Evolutionary conservation across 2,329 filamentous ascomycete genomes (phyloP).

Genomic region (Hansfordia pulvinata): DNA sequence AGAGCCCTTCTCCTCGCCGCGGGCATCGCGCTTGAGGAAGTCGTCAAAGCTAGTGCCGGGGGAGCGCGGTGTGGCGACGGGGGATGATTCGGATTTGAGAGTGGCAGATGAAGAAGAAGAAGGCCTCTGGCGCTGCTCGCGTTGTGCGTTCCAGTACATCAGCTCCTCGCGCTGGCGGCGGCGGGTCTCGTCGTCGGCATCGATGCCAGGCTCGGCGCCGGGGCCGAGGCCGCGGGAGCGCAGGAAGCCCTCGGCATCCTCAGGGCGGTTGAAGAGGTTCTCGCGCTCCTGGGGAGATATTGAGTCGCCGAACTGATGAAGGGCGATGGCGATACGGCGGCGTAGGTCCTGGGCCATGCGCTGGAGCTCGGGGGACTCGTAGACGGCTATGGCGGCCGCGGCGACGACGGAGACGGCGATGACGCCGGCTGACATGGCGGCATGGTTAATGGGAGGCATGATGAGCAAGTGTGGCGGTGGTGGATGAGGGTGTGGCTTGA

Average conservation of each 20-base stretch:
- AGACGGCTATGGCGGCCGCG: conserved; percentile 44
- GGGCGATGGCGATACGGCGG: conserved; percentile 44
- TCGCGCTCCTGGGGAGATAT: conserved; percentile 33
- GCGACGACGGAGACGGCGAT: conserved; percentile 43
- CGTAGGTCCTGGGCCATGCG: conserved; percentile 48
- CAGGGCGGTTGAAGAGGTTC: conserved; percentile 50
- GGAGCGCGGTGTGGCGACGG: conserved; percentile 10
- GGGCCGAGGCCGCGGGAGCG: conserved; percentile 28
- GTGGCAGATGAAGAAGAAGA: too few species aligned
- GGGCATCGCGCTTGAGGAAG: conserved; percentile 36
- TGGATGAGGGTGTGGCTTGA: conserved; percentile 1
- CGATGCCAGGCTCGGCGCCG: conserved; percentile 32
- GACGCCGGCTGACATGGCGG: conserved; percentile 41
- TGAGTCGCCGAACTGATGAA: conserved; percentile 44
- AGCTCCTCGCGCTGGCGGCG: conserved; percentile 50
- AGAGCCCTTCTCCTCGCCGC: conserved; percentile 38
- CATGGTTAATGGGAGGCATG: conserved; percentile 44
- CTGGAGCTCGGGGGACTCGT: conserved; percentile 50
- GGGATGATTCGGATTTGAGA: too few species aligned
- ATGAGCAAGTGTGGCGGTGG: conserved; percentile 4
- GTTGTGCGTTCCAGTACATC: conserved; percentile 53
- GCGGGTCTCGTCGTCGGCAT: conserved; percentile 48
- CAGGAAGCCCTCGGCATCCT: conserved; percentile 52
- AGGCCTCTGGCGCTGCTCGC: too few species aligned
- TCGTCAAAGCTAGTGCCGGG: conserved; percentile 41